Base-by-base conservation (phyloP, 2,329 filamentous ascomycete genomes). In the Periconia sp. region DNA sequence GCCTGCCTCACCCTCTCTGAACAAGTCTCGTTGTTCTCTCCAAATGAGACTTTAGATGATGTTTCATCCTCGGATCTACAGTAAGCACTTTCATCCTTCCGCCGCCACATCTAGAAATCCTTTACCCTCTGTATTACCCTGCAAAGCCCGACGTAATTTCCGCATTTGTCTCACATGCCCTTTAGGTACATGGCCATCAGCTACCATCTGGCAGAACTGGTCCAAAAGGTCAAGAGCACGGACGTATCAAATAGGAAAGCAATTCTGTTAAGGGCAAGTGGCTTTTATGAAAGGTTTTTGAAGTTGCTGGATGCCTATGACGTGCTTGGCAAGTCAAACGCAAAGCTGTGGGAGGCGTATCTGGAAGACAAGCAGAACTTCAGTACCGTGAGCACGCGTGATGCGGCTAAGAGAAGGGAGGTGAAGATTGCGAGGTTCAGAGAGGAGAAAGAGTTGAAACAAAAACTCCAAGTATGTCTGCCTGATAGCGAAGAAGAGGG, bases 1-100 rank as follows among this genome's bases (percentile, higher is more conserved):
- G 78, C 87, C 67, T 92, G 88, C 68, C 77, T 87, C 45, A 76
- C 82, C 46, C 81, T 88, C 42, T 83, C 89, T 52, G 77, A 83
- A 53, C 79, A 83, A 46, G 77, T 94, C 18, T 86, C 88, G 0
- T 77, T 99, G 39, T 97, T 97, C 79, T 96, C 90, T 56, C 79
- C 85, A 24, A 99, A 99, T 71, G 94, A 99, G 70, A 81, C 82
- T 1, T 72, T 92, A 26, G 94, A 99, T 49, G 94, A 99, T 72
- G 75, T 96, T 22, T 78, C 88, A 11, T 95, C 92, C 1, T 79
- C 81, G n/a, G 86, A 95, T 61, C 74, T 99, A 22, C 89, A 90
- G 73, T 95, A 75, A 46, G 70, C 56, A 33, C 3, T 37, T 28
- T n/a, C 6, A 13, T 12, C 4, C 3, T 5, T 10, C 10, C 18